Base-by-base conservation (phyloP, 75 land plant genomes). In the Selaginella tamariscina region DNA sequence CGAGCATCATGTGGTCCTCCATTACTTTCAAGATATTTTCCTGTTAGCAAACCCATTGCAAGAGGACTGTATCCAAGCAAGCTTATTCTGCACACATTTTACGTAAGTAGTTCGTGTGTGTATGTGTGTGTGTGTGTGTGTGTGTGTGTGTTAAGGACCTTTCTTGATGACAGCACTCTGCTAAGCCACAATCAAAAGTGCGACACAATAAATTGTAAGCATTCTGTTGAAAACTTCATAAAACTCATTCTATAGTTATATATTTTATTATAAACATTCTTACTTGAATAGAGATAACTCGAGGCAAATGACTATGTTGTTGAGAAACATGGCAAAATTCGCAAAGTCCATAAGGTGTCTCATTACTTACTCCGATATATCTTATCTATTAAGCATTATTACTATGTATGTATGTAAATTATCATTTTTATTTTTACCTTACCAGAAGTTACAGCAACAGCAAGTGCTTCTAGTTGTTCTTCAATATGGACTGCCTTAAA, bases 31-130 rank as follows among this genome's bases (percentile, higher is more conserved):
- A 87, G 69, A 56, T 88, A 91, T 69, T 91, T 91, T 56, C 92
- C 92, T 64, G 92, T 84, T 27, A 91, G 92, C 56, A 88, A 73
- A 5, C 96, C 96, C 96, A 91, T 91, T 62, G 96, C 96, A 57
- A 88, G 56, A 64, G 96, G 96, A 74, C 92, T 91, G 71, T 91
- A 91, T 44, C 92, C 88, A 70, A 91, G 75, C 62, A 87, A 72
- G 55, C 78, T 70, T 33, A 91, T 77, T 32, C 96, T 88, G 20
- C 5, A 32, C 2, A 65, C 49, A 39, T 5, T 39, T 15, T 39
- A 39, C 49, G 15, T 5, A 39, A 15, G 49, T 39, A 15, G 15
- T 39, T 5, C 5, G 49, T 15, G 5, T 39, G 5, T 39, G n/a
- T n/a, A n/a, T n/a, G n/a, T n/a, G n/a, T n/a, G n/a, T n/a, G n/a